phyloP scores from a whole-genome alignment of 768 basidiomycete species.

The Podaxis sp. region DNA sequence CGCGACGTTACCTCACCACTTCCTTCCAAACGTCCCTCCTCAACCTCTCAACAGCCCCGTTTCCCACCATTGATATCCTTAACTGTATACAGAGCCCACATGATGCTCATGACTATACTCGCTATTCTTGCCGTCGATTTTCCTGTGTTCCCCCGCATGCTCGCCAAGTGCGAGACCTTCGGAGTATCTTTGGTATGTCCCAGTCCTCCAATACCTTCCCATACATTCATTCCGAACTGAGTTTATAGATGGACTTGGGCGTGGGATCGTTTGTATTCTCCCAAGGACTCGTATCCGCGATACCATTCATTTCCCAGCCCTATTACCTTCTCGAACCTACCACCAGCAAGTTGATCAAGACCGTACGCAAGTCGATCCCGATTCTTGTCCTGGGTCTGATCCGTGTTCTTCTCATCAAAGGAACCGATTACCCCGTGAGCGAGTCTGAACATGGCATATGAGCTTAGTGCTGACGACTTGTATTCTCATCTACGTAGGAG shows the following conservation, averaged over 20 bases:
- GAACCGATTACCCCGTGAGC: conserved; percentile 87
- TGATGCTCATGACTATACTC: conserved; percentile 90
- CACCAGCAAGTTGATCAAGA: conserved; percentile 43
- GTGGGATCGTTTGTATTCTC: conserved; percentile 98
- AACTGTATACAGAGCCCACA: conserved; percentile 86
- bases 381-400: conserved; percentile 70
- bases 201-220: neutral
- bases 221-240: conserved; percentile 1
- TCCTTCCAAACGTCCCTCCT: conserved; percentile 36
- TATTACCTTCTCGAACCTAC: conserved; percentile 44
- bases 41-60: conserved; percentile 15
- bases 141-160: conserved; percentile 77
- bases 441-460: neutral
- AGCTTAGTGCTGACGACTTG: neutral
- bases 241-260: conserved; percentile 88
- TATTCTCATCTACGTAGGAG: conserved; percentile 44
- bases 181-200: conserved; percentile 84
- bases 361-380: conserved; percentile 58
- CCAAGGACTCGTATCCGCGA: conserved; percentile 87
- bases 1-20: conserved; percentile 44
- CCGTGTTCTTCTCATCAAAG: conserved; percentile 86
- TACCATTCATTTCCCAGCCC: conserved; percentile 68
- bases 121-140: conserved; percentile 97
- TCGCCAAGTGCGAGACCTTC: conserved; percentile 93
- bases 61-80: conserved; percentile 67